Percentiles rank a stretch among this genome's conserved stretches.
Conservation (phyloP, 768 basidiomycete species). For the Tremella mesenterica region DNA sequence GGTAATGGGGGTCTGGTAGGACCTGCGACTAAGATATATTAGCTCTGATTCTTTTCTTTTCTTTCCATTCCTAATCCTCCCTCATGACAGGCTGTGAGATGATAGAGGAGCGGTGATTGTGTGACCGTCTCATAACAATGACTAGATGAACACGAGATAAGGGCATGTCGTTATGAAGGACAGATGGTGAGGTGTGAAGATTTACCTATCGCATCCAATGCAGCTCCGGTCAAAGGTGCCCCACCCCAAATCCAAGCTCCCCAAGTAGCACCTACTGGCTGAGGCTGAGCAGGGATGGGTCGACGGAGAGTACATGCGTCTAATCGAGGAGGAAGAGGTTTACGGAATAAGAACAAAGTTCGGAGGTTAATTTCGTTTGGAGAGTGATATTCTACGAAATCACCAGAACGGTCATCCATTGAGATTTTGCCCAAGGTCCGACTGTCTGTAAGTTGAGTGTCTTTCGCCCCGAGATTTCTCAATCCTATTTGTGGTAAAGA, state of each 20-base stretch:
- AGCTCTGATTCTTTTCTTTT: too few species aligned
- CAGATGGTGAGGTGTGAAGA: background rate
- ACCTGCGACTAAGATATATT: slow-evolving; percentile 46
- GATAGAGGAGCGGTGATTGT: too few species aligned
- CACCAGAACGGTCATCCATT: slow-evolving; percentile 43
- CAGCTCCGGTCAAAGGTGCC: slow-evolving; percentile 43
- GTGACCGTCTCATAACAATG: background rate
- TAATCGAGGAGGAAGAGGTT: slow-evolving; percentile 39
- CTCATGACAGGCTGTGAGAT: too few species aligned
- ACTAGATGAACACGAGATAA: background rate
- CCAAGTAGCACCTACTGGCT: slow-evolving; percentile 30
- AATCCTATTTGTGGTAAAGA: background rate
- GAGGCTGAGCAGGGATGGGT: slow-evolving; percentile 39
- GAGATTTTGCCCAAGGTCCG: slow-evolving; percentile 36
- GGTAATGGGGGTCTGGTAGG: slow-evolving; percentile 39
- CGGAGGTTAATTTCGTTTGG: slow-evolving; percentile 40
- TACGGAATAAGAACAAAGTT: slow-evolving; percentile 42
- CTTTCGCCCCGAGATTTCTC: too few species aligned
- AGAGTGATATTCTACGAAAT: slow-evolving; percentile 40
- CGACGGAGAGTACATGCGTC: slow-evolving; percentile 31
- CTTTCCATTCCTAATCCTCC: too few species aligned
- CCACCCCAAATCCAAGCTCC: slow-evolving; percentile 46
- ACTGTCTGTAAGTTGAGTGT: too few species aligned
- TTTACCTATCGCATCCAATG: slow-evolving; percentile 41
- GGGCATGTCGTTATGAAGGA: too few species aligned